These are phyloP conservation scores for Cutaneotrichosporon cavernicola DNA, from an alignment of 1,284 basidiomycete genomes.

Conservation along the genomic window DNA sequence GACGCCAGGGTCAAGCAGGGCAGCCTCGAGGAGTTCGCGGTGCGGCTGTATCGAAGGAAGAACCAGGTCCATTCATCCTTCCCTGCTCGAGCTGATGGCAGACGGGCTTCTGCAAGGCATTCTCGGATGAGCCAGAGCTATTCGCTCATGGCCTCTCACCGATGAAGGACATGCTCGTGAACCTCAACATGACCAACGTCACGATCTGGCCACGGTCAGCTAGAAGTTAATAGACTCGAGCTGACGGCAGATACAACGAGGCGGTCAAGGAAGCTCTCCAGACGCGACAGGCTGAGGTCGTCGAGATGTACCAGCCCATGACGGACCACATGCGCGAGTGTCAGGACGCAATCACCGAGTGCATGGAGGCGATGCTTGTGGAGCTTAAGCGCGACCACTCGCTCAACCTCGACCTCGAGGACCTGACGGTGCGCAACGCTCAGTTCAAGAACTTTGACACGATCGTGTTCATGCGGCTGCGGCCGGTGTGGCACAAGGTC, in stretches of 20 bases:
- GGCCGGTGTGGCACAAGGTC: constrained; percentile 95
- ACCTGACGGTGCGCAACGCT: constrained; percentile 87
- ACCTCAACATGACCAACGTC: constrained; percentile 81
- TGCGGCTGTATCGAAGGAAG: constrained; percentile 80
- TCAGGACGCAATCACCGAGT: constrained; percentile 88
- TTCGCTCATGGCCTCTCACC: constrained; percentile 90
- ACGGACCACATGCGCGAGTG: constrained; percentile 85
- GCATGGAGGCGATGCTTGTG: constrained; percentile 85
- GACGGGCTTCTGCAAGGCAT: constrained; percentile 91
- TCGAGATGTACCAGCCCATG: constrained; percentile 86
- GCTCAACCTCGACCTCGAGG: constrained; percentile 86
- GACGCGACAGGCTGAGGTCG: constrained; percentile 80
- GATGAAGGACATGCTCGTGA: constrained; percentile 86
- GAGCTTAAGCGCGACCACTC: constrained; percentile 89
- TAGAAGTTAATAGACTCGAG: background rate
- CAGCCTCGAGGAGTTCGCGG: constrained; percentile 84
- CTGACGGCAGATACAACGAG: constrained; percentile 73
- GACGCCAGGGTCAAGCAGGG: constrained; percentile 71
- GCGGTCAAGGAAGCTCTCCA: constrained; percentile 76
- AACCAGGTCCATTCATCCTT: constrained; percentile 59
- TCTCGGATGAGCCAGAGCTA: constrained; percentile 92
- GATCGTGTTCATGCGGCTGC: constrained; percentile 82
- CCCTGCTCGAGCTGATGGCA: constrained; percentile 37
- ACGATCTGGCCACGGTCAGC: constrained; percentile 85
- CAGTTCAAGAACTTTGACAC: constrained; percentile 93